Base-by-base conservation (phyloP, 192 early-diverging fungal species). In the Diversispora eburnea region DNA sequence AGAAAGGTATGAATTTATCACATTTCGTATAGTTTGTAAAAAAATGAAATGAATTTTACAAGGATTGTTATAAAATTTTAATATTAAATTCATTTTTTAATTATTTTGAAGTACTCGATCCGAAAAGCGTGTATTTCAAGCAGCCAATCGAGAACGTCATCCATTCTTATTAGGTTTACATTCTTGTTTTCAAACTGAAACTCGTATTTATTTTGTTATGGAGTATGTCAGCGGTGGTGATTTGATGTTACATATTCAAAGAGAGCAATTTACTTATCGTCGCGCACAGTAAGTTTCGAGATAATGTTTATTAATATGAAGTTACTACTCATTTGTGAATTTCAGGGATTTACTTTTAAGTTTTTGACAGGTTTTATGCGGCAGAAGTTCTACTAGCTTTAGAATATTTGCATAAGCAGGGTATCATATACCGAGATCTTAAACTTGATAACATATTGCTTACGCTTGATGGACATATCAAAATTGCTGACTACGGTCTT, bases 221-320 rank as follows among this genome's bases (percentile, higher is more conserved):
- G 97, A 99, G 75, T 99, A 95, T 82, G 93, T 97, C 49, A 89
- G 88, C 33, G 97, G 97, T 73, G 97, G 97, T 60, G 97, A 99
- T 81, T 79, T 99, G 79, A 98, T 99, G 95, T 94, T 95, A 88
- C 96, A 98, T 78, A 95, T 99, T 67, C 96, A 98, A 77, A 90
- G 91, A 71, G 85, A 88, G 67, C 92, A 92, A 64, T 98, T 99
- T 75, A 90, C 93, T 57, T 93, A 96, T 80, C 84, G 92, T 51
- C 86, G 92, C 67, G 96, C 97, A 51, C 95, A 95, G 82, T 82
- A 82, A 70, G 80, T 41, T 20, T 41, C 12, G 15, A 5, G 0
- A 45, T 33, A n/a, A 58, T 43, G 8, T 8, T 46, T 72, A 10
- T n/a, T 22, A 1, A 33, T 33, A 33, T 33, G 25, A 33, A 33